phyloP scores from a whole-genome alignment of 495 filamentous ascomycete genomes.

The Echria macrotheca region DNA sequence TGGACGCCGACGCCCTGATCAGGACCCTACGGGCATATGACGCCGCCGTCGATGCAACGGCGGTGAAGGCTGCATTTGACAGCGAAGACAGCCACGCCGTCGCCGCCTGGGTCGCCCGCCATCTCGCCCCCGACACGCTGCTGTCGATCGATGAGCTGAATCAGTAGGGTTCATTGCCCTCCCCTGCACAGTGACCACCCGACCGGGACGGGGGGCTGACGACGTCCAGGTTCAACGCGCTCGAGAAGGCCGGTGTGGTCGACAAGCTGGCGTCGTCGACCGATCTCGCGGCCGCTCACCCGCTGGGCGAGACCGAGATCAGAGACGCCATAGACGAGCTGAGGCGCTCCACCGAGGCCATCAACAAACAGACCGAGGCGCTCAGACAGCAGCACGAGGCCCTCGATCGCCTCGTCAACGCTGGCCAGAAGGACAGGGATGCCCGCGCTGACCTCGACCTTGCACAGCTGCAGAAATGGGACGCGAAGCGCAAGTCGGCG shows the following conservation, averaged over 20 bases:
- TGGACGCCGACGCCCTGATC: slow-evolving; percentile 26
- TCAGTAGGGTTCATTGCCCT: slow-evolving; percentile 24
- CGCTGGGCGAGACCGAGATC: slow-evolving; percentile 37
- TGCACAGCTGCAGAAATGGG: slow-evolving; percentile 26
- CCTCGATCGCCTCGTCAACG: slow-evolving; percentile 33
- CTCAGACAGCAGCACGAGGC: slow-evolving; percentile 40
- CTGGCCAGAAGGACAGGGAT: slow-evolving; percentile 18
- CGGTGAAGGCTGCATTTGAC: slow-evolving; percentile 24
- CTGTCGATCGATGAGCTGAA: slow-evolving; percentile 38
- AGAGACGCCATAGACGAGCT: slow-evolving; percentile 40
- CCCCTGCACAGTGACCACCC: background rate
- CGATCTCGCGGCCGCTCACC: slow-evolving; percentile 30
- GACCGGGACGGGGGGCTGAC: too few species aligned
- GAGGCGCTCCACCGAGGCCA: slow-evolving; percentile 40
- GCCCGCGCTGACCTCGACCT: slow-evolving; percentile 26
- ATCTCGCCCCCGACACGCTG: slow-evolving; percentile 39
- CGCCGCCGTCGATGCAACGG: slow-evolving; percentile 25
- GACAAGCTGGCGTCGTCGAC: slow-evolving; percentile 29
- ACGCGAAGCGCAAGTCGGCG: slow-evolving; percentile 27
- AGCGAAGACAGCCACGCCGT: slow-evolving; percentile 21
- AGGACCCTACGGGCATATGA: slow-evolving; percentile 23
- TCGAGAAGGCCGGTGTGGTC: slow-evolving; percentile 32
- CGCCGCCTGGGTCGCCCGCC: slow-evolving; percentile 34
- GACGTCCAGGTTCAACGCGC: slow-evolving; percentile 30
- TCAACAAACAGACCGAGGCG: slow-evolving; percentile 40